Conservation (phyloP, 179 eudicot species). For the Beta corolliflora region DNA sequence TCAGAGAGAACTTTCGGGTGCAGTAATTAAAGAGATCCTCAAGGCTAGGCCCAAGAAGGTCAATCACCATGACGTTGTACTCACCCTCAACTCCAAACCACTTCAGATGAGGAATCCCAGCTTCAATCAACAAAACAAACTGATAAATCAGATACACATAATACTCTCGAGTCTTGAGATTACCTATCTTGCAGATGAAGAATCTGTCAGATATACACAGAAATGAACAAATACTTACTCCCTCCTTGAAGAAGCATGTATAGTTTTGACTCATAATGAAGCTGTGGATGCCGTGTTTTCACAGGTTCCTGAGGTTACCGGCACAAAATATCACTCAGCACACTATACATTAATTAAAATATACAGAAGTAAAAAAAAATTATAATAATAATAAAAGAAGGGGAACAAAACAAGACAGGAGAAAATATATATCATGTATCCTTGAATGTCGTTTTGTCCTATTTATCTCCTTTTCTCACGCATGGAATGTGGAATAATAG, state of each 20-base stretch:
- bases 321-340: not conserved
- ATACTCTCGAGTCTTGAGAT: not conserved
- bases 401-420: not conserved
- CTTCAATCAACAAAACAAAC: constrained; percentile 29
- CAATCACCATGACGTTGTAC: constrained; percentile 78
- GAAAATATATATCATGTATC: not conserved
- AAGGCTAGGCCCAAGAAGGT: constrained; percentile 89
- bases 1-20: constrained; percentile 72
- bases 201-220: not conserved
- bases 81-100: constrained; percentile 86
- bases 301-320: constrained; percentile 45
- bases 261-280: constrained; percentile 78
- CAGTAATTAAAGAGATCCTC: constrained; percentile 95
- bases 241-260: constrained; percentile 92
- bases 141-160: not conserved
- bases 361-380: not conserved
- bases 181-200: not conserved
- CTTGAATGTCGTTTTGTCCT: not conserved
- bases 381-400: not conserved
- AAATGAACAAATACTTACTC: constrained; percentile 44
- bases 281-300: constrained; percentile 84
- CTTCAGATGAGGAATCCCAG: constrained; percentile 73
- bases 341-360: not conserved
- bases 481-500: not conserved
- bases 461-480: not conserved